Base-by-base conservation (phyloP, 1,139 yeast genomes). In the Yamadazyma taylorii region DNA sequence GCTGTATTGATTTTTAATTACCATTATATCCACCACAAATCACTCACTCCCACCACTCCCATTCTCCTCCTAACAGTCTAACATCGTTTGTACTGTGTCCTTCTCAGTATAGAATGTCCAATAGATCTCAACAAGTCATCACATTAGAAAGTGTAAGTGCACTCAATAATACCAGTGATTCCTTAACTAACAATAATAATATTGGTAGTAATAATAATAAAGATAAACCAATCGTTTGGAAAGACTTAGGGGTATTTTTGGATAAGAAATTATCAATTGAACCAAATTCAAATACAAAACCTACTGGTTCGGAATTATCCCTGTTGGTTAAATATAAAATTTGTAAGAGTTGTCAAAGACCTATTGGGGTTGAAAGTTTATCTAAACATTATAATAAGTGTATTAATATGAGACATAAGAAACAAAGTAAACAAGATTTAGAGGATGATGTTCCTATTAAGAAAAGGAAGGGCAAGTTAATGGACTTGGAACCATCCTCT, bases 311-410 rank as follows among this genome's bases (percentile, higher is more conserved):
- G 24, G 30, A 15, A 7, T 43, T 72, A 53, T 45, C 71, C 48
- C 50, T 72, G 66, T 63, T 63, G 16, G 52, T 79, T 17, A 69
- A 72, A 37, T 85, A 79, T 52, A 72, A 84, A 47, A 72, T 82
- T 50, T 85, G 94, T 56, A 79, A 78, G 40, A 63, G 68, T 41
- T 85, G 94, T 55, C 70, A 74, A 33, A 69, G 83, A 41, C 92
- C 92, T 1, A 69, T 85, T 11, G 73, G 83, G 12, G 70, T 68
- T 32, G 59, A 66, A 21, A 64, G 71, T 45, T 55, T 80, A 33
- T 50, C 55, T 0, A 55, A 60, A 12, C 87, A 81, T 58, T 67
- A 75, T 40, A 47, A 50, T 24, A 54, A 53, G 58, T 81, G 87
- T 55, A 47, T 65, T 4, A 76, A 69, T 39, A 66, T 68, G 72